Evolutionary conservation across 495 filamentous ascomycete species (phyloP), one percentile per base, ranked within the genome.

Genomic region (Talaromyces ruber): DNA sequence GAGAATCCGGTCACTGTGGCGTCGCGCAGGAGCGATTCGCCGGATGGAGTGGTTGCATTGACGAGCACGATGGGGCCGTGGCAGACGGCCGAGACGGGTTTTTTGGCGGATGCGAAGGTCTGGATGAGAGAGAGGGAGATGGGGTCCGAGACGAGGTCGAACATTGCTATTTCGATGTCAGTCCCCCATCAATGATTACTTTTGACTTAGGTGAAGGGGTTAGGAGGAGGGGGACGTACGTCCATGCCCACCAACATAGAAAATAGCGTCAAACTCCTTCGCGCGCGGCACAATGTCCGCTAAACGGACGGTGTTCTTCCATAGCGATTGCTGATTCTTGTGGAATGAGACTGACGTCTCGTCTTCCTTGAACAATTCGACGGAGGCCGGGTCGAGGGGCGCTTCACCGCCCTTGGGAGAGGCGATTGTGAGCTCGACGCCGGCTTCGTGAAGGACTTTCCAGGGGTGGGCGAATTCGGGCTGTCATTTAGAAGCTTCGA

Each of bases 201-300:
- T n/a, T n/a, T n/a, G n/a, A n/a, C n/a, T n/a, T n/a, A n/a, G n/a
- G n/a, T n/a, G n/a, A n/a, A n/a, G n/a, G n/a, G n/a, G n/a, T n/a
- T n/a, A 21, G 37, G n/a, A 11, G n/a, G 7, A 43, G 34, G 56
- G 55, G 16, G 21, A 75, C 82, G 56, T 73, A 85, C 83, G 88
- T n/a, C 88, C 89, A 72, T 91, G 86, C 25, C 89, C 89, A 65
- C 89, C 89, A 12, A 89, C 87, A 70, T 82, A 90, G 71, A 87
- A 90, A 51, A 92, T 72, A 25, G 84, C 88, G 58, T 84, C 88
- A 67, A 84, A 91, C 51, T 90, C 85, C 47, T 62, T 69, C 0
- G 80, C 80, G 29, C 76, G 76, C 0, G 83, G 81, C 0, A 80
- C 45, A 54, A 88, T 76, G 3, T 76, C 67, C 0, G 71, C 63